Conservation (phyloP, 2,329 filamentous ascomycete genomes). For the Sarocladiaceae sp. region DNA sequence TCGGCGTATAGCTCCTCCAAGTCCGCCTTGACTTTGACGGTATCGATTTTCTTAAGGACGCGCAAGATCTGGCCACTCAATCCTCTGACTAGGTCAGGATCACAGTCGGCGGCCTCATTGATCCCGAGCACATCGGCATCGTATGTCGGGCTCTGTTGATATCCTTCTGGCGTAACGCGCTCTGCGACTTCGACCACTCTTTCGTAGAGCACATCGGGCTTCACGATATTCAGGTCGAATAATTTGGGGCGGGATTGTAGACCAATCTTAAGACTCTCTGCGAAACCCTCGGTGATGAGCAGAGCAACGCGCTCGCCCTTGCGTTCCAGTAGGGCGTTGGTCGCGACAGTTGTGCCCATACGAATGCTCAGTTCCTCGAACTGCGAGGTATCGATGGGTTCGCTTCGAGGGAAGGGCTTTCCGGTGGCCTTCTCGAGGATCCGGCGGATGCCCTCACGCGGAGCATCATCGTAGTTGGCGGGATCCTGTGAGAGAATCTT, state of each 20-base stretch:
- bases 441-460: no score
- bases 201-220: constrained; percentile 84
- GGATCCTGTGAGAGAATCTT: no score
- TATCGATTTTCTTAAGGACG: constrained; percentile 56
- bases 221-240: constrained; percentile 83
- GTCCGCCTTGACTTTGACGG: constrained; percentile 50
- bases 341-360: constrained; percentile 94
- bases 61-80: constrained; percentile 67
- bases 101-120: constrained; percentile 42
- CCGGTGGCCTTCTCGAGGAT: no score
- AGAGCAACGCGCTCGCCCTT: constrained; percentile 88
- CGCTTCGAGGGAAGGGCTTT: no score
- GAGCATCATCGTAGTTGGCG: no score
- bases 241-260: constrained; percentile 88
- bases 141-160: constrained; percentile 46
- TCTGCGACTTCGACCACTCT: constrained; percentile 86
- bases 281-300: constrained; percentile 83
- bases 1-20: constrained; percentile 59
- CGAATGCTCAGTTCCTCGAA: no score
- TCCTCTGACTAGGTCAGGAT: constrained; percentile 62
- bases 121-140: constrained; percentile 53
- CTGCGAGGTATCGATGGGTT: no score
- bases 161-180: constrained; percentile 86
- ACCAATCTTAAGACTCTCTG: constrained; percentile 81
- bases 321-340: constrained; percentile 83